These are phyloP conservation scores for Mucor mucedo DNA, from an alignment of 371 early-diverging fungal species.

Conservation along the genomic window DNA sequence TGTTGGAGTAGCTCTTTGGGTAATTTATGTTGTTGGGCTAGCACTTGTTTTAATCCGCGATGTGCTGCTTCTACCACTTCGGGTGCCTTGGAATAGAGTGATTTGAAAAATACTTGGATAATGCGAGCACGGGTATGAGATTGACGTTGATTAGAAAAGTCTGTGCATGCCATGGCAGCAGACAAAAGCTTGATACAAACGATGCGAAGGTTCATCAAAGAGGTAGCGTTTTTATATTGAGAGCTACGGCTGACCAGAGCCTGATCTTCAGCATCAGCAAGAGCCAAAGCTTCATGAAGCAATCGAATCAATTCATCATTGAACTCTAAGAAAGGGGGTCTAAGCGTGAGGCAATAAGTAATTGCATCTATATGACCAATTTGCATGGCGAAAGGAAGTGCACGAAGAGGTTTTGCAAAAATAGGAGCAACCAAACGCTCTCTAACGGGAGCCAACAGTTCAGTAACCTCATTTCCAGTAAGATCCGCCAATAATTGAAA, in stretches of 20 bases:
- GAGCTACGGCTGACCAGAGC: slow-evolving; percentile 86
- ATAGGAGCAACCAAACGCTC: slow-evolving; percentile 91
- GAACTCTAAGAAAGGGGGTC: slow-evolving; percentile 89
- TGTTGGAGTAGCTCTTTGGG: slow-evolving; percentile 96
- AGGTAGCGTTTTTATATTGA: slow-evolving; percentile 82
- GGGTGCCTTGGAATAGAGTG: slow-evolving; percentile 90
- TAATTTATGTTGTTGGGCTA: slow-evolving; percentile 86
- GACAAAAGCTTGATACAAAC: slow-evolving; percentile 95
- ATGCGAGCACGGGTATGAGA: slow-evolving; percentile 84
- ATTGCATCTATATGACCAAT: slow-evolving; percentile 98
- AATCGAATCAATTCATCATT: slow-evolving; percentile 92
- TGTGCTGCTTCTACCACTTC: slow-evolving; percentile 96
- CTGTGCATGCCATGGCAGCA: slow-evolving; percentile 89
- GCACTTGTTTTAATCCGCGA: slow-evolving; percentile 87
- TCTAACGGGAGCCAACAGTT: slow-evolving; percentile 82
- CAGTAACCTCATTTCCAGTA: slow-evolving; percentile 80
- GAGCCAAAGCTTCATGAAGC: slow-evolving; percentile 90
- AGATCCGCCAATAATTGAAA: slow-evolving; percentile 83
- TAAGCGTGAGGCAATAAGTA: slow-evolving; percentile 90
- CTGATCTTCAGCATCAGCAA: slow-evolving; percentile 98
- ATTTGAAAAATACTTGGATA: slow-evolving; percentile 98
- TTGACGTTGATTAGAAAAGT: slow-evolving; percentile 77
- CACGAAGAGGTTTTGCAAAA: slow-evolving; percentile 96
- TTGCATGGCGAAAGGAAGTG: slow-evolving; percentile 94
- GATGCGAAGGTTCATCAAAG: slow-evolving; percentile 86